Evolutionary conservation across 208 protist species (phyloP), one percentile per base, ranked within the genome.

Genomic region (Leishmania mexicana): DNA sequence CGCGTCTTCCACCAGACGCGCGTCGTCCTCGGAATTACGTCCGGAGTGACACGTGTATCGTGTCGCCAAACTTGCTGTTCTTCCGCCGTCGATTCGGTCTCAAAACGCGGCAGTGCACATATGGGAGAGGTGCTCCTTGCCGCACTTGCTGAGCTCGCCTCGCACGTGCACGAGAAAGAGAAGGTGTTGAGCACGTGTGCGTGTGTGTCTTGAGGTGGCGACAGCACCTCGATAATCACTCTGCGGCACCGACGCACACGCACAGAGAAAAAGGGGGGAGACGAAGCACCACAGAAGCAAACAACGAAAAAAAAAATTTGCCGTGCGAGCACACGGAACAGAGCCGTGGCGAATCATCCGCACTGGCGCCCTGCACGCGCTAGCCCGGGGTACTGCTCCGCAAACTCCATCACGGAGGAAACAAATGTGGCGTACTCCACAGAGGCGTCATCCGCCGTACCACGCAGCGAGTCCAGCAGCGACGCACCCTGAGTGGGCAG

Each of bases 391-490:
- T 51, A 78, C 54, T 51, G 35, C 62, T 60, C 51, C 38, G 78
- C 72, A 40, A 88, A 54, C 47, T 88, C 85, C 31, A 88, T 75
- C 31, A 88, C 53, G 45, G 74, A 54, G 3, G 86, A 81, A 31
- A 87, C 80, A 64, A 89, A 87, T 2, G 78, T 78, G 45, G 86
- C 82, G 74, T 87, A 86, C 74, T 89, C 86, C 31, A 85, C 77
- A 24, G 74, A 57, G 77, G 31, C 6, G 1, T 78, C 75, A 51
- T 78, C 74, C 40, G 49, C 75, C 57, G 75, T 78, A 64, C 54
- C 75, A 47, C 38, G 51, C 47, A 76, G 51, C 51, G 73, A 57
- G 51, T 62, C 51, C 31, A 62, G 31, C 31, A 76, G 51, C 13
- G 31, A 62, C 73, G 6, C 73, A 24, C 19, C 11, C 51, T 76